Percentiles rank a stretch among this genome's conserved stretches.
Conservation (phyloP, 2,329 filamentous ascomycete genomes). For the Ophiocordyceps camponoti-floridani region DNA sequence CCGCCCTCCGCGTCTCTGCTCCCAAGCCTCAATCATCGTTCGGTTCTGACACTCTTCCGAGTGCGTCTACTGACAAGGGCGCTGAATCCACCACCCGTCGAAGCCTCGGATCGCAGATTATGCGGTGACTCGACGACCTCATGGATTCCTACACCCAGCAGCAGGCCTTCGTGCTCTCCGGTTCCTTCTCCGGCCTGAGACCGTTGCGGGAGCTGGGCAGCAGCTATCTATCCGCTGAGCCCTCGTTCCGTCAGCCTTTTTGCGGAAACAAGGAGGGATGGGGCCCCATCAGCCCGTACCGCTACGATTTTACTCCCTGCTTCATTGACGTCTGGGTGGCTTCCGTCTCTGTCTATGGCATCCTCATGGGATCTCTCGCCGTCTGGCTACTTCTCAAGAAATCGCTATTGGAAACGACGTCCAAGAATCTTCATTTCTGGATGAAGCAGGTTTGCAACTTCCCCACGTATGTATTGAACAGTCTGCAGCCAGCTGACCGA, state of each 20-base stretch:
- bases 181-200: conserved; percentile 43
- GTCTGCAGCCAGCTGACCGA: neutral
- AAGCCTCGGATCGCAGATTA: conserved; percentile 4
- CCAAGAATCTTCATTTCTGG: conserved; percentile 87
- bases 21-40: neutral
- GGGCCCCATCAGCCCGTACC: conserved; percentile 73
- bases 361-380: conserved; percentile 59
- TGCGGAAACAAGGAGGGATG: conserved; percentile 87
- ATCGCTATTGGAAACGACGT: conserved; percentile 34
- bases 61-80: neutral
- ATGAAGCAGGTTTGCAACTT: conserved; percentile 53
- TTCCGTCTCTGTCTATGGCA: conserved; percentile 58
- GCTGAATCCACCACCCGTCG: too few relatives aligned
- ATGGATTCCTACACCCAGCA: conserved; percentile 19
- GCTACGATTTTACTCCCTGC: conserved; percentile 94
- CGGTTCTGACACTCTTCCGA: neutral
- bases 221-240: conserved; percentile 37
- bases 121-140: conserved; percentile 3
- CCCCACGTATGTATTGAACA: neutral
- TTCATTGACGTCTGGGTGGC: conserved; percentile 88
- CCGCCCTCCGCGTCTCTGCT: neutral
- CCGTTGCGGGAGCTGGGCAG: conserved; percentile 31
- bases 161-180: conserved; percentile 33
- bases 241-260: conserved; percentile 44
- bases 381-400: conserved; percentile 63